Conservation (phyloP, 2,329 filamentous ascomycete genomes). For the Ophiostoma tasmaniense region DNA sequence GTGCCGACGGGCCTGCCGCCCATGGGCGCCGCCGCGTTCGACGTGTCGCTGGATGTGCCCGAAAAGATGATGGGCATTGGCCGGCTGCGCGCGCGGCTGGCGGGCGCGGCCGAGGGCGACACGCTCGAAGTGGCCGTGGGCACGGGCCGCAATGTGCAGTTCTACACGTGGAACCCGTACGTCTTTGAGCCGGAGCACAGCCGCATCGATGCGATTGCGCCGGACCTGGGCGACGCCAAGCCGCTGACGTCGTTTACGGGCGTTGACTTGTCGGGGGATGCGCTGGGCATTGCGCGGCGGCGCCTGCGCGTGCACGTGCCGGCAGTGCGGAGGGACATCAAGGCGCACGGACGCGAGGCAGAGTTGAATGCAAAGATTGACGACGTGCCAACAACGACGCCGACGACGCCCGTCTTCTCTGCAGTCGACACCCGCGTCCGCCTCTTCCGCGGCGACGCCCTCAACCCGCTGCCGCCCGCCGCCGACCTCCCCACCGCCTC, state of each 20-base stretch:
- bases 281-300: constrained; percentile 49
- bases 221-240: constrained; percentile 18
- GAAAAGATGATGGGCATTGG: constrained; percentile 51
- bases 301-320: constrained; percentile 40
- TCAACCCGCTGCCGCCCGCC: constrained; percentile 32
- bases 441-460: constrained; percentile 35
- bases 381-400: constrained; percentile 14
- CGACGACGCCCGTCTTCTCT: constrained; percentile 14
- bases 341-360: constrained; percentile 22
- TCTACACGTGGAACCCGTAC: constrained; percentile 46
- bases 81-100: constrained; percentile 41
- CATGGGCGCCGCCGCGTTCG: constrained; percentile 45
- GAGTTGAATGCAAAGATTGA: constrained; percentile 10
- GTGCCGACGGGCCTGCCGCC: constrained; percentile 29
- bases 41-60: constrained; percentile 47
- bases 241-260: constrained; percentile 49
- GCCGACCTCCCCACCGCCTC: neutral
- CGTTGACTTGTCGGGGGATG: constrained; percentile 51
- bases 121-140: constrained; percentile 57
- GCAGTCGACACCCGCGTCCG: constrained; percentile 22
- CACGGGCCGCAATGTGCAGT: constrained; percentile 52
- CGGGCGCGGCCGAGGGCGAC: constrained; percentile 41
- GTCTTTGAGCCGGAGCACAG: constrained; percentile 19
- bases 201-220: neutral
- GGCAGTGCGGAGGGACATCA: constrained; percentile 34